Base-by-base conservation (phyloP, 1,284 basidiomycete species). In the Leucoagaricus sp. region DNA sequence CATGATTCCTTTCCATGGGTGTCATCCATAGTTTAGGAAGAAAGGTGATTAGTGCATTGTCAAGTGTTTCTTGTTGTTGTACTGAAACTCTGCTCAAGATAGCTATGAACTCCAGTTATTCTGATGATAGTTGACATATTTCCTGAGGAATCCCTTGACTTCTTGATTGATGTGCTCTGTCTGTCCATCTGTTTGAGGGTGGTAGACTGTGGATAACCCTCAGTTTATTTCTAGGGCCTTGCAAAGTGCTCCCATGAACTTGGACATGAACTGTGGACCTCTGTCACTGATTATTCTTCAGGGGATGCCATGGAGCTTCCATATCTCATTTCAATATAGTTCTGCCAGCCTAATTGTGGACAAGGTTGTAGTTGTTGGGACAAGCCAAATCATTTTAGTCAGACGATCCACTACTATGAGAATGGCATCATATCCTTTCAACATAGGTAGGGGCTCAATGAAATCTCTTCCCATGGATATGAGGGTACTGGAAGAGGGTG, bases 401-500 rank as follows among this genome's bases (percentile, higher is more conserved):
- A 40, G 38, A 3, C 23, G 3, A 25, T 50, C 33, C 1, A 36
- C 33, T 2, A 50, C 21, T 0, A 73, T 70, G 0, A 78, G 52
- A 29, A 82, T 72, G 0, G 63, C 49, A 53, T 80, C 63, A 31
- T 62, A 71, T 0, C 73, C 76, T 12, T 69, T 21, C 0, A 64
- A 70, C 3, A 55, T 34, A 0, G 75, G 78, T 0, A 80, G 64
- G 2, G 68, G 60, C 0, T 63, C 65, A 50, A 80, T 76, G 53
- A 76, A 6, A 76, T 66, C 2, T 63, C 55, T 21, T 72, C 46
- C 70, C 70, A 78, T 2, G 62, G 63, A 10, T 56, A 19, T 2
- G 55, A 21, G 6, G 73, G 67, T 1, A 68, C 56, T 10, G 52
- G 38, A 26, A 68, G 62, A 1, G 72, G 74, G 7, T 56, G 50